Evolutionary conservation across 768 basidiomycete genomes (phyloP), one percentile per base, ranked within the genome.

Genomic region (Leccinum imitatum): DNA sequence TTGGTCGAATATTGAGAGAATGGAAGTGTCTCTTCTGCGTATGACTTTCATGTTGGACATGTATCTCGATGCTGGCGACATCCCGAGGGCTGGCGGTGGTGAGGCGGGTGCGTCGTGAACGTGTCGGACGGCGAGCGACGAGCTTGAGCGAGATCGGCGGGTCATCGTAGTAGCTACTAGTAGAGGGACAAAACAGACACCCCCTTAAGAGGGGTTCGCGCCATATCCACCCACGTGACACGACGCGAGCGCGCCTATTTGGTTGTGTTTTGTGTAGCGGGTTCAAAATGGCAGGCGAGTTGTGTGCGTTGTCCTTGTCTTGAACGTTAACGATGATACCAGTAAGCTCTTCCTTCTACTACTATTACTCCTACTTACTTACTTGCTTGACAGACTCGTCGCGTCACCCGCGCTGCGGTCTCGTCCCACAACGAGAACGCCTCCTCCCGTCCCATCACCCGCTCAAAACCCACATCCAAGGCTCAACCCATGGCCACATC

Each of bases 1-100:
- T 67, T 92, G 90, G 76, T 94, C 91, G 65, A 92, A 85, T 67
- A 93, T 91, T 33, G 87, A 85, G 56, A 82, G 76, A 65, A 94
- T 92, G 35, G 89, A 84, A 13, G 91, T 85, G 69, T 94, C 91
- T 68, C 90, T 82, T 62, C 89, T 82, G 53, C 87, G 83, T 25
- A 94, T 79, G 59, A 91, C 89, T 68, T 86, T 90, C 76, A 93
- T 84, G 77, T 93, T 93, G 73, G 84, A 83, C 64, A 83, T 75
- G 72, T 93, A 91, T 70, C 87, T 75, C 31, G 85, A 82, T 8
- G 82, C 80, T 13, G 86, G 79, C 4, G 87, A 82, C 86, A 89
- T 89, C 63, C 84, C 83, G 53, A 69, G 57, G 7, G 47, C 41
- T 0, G 67, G 63, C 1, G 61, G 62, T 0, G 63, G 47, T 3